Evolutionary conservation across 163 green algal genomes (phyloP), one percentile per base, ranked within the genome.

Genomic region (Botryococcus braunii): DNA sequence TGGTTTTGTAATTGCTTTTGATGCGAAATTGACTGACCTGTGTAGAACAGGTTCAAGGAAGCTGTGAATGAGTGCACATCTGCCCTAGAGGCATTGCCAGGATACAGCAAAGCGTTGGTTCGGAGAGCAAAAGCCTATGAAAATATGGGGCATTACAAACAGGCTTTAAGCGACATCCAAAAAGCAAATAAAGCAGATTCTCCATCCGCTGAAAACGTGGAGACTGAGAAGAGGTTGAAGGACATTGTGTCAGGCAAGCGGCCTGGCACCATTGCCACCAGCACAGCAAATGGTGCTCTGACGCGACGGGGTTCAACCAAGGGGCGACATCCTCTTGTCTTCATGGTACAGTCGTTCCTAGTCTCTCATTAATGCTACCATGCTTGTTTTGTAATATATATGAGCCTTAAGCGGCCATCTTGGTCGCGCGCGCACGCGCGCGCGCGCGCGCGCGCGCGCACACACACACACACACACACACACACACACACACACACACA

Each of bases 141-240:
- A 79, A 49, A 76, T 48, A 78, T 90, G 74, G 80, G 83, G 4
- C 73, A 88, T 13, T 88, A 75, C 72, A 89, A 91, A 77, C 70
- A 88, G 64, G 83, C 86, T 7, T 79, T 96, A n/a, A 67, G 68
- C 0, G 89, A 95, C 71, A 72, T 94, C 25, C 73, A 87, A 69
- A 74, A 82, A 34, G 71, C 86, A 40, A 90, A 90, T 79, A 80
- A 79, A 43, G 73, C 79, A 4, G 82, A 91, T 5, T 60, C 60
- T 3, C 78, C 83, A 46, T 85, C 75, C 3, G 67, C 77, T 2
- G 88, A 94, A 34, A 86, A 72, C 13, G 68, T 85, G 62, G 84
- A 86, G 62, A 67, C 77, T n/a, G 88, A 95, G 85, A 80, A 79
- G 56, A 71, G 87, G 39, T 75, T 93, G 63, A 79, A 79, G 41